These are phyloP conservation scores for Phytophthora colocasiae DNA, from an alignment of 352 stramenopile genomes.

Conservation along the genomic window DNA sequence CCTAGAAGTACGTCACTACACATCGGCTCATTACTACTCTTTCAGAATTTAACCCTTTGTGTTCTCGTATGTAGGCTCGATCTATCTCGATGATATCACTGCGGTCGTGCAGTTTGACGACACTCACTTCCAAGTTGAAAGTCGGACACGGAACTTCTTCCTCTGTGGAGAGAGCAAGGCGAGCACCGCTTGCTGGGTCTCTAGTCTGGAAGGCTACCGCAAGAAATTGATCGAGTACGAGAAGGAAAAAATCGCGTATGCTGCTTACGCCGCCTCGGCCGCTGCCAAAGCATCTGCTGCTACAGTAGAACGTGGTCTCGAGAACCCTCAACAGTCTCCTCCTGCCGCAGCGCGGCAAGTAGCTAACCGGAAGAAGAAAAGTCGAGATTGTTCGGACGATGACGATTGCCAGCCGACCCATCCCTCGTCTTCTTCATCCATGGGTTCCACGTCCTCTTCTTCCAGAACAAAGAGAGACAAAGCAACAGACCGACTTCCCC, in stretches of 20 bases:
- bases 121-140: slow-evolving; percentile 88
- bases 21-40: no score
- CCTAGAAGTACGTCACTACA: slow-evolving; percentile 50
- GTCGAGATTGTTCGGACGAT: slow-evolving; percentile 18
- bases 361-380: slow-evolving; percentile 40
- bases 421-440: slow-evolving; percentile 34
- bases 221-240: slow-evolving; percentile 74
- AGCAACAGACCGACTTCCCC: slow-evolving; percentile 3
- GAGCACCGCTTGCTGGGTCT: slow-evolving; percentile 80
- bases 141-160: slow-evolving; percentile 86
- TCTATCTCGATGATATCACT: slow-evolving; percentile 90
- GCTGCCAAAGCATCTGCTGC: slow-evolving; percentile 17
- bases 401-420: slow-evolving; percentile 15
- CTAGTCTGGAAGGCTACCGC: slow-evolving; percentile 83
- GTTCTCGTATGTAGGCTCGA: slow-evolving; percentile 54
- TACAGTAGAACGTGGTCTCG: slow-evolving; percentile 5
- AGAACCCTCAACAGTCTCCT: slow-evolving; percentile 6
- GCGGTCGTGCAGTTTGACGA: slow-evolving; percentile 87
- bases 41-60: neutral
- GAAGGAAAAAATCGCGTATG: slow-evolving; percentile 61
- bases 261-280: slow-evolving; percentile 21
- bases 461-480: slow-evolving; percentile 26
- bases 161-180: slow-evolving; percentile 87
- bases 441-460: slow-evolving; percentile 32
- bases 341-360: slow-evolving; percentile 9